These are phyloP conservation scores for Achlya hypogyna DNA, from an alignment of 352 stramenopile genomes.

Conservation along the genomic window DNA sequence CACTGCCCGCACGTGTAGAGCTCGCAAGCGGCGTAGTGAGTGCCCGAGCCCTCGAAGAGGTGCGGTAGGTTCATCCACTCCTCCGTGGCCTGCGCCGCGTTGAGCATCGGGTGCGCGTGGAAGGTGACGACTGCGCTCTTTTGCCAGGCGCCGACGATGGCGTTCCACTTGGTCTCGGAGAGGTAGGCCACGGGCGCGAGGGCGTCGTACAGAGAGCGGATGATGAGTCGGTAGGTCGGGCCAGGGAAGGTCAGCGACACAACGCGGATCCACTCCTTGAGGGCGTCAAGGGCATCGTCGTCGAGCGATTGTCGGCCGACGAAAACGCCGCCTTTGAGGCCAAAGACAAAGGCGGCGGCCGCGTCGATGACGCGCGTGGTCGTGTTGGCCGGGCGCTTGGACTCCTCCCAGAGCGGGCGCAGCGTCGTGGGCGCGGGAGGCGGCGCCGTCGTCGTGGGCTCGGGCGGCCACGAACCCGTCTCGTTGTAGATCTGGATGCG, in stretches of 20 bases:
- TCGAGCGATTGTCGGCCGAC: slow-evolving; percentile 67
- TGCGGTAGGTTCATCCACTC: slow-evolving; percentile 60
- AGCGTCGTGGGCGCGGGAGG: slow-evolving; percentile 8
- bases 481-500: slow-evolving; percentile 57
- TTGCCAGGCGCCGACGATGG: slow-evolving; percentile 54
- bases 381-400: slow-evolving; percentile 59
- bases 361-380: slow-evolving; percentile 70
- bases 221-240: slow-evolving; percentile 58
- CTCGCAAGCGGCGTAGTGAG: slow-evolving; percentile 56
- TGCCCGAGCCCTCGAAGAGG: slow-evolving; percentile 54
- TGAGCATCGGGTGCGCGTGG: slow-evolving; percentile 35
- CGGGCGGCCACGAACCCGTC: slow-evolving; percentile 46
- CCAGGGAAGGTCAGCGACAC: slow-evolving; percentile 66
- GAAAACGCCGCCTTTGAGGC: slow-evolving; percentile 65
- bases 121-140: slow-evolving; percentile 39
- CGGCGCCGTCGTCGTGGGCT: slow-evolving; percentile 11
- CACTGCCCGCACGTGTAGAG: slow-evolving; percentile 78
- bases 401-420: slow-evolving; percentile 61
- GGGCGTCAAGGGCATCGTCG: slow-evolving; percentile 60
- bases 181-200: slow-evolving; percentile 46
- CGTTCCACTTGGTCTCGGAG: slow-evolving; percentile 64
- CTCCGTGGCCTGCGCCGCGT: slow-evolving; percentile 38
- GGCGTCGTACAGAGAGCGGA: slow-evolving; percentile 36
- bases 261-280: slow-evolving; percentile 69
- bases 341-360: slow-evolving; percentile 69